Percentiles rank a stretch among this genome's conserved stretches.
Conservation (phyloP, 192 early-diverging fungal species). For the Umbelopsis sp. region DNA sequence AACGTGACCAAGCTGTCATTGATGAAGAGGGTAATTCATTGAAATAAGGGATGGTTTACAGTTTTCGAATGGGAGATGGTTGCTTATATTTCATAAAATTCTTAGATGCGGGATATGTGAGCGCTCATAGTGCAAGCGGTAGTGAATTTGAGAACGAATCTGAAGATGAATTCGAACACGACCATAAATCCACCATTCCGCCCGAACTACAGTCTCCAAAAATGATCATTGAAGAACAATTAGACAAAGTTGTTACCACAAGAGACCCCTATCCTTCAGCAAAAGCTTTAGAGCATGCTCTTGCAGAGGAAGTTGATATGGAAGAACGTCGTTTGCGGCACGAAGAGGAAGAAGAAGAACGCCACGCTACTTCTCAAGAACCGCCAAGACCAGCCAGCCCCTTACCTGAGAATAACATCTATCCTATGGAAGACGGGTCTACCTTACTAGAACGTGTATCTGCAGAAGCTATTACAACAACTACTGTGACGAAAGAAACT, state of each 20-base stretch:
- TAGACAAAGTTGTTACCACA: slow-evolving; percentile 40
- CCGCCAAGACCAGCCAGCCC: neutral
- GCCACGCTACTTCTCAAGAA: neutral
- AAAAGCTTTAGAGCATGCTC: neutral
- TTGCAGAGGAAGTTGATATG: slow-evolving; percentile 12
- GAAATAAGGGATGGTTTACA: neutral
- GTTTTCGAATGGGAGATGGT: neutral
- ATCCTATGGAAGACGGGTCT: slow-evolving; percentile 28
- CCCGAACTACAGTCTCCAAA: slow-evolving; percentile 32
- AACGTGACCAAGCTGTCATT: slow-evolving; percentile 4
- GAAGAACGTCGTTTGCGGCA: neutral
- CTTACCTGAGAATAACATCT: slow-evolving; percentile 20
- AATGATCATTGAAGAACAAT: slow-evolving; percentile 36
- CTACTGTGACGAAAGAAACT: slow-evolving; percentile 30
- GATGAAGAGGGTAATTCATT: neutral
- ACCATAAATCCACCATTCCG: slow-evolving; percentile 13
- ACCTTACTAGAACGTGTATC: slow-evolving; percentile 24
- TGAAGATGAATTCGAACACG: slow-evolving; percentile 31
- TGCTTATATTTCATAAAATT: neutral
- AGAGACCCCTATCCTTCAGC: slow-evolving; percentile 18
- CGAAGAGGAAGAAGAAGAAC: neutral
- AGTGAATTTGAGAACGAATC: slow-evolving; percentile 46
- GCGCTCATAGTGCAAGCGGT: slow-evolving; percentile 66
- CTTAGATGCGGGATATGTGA: slow-evolving; percentile 64
- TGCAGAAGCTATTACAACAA: slow-evolving; percentile 31